phyloP scores from a whole-genome alignment of 306 rosid species.

The Neltuma alba region DNA sequence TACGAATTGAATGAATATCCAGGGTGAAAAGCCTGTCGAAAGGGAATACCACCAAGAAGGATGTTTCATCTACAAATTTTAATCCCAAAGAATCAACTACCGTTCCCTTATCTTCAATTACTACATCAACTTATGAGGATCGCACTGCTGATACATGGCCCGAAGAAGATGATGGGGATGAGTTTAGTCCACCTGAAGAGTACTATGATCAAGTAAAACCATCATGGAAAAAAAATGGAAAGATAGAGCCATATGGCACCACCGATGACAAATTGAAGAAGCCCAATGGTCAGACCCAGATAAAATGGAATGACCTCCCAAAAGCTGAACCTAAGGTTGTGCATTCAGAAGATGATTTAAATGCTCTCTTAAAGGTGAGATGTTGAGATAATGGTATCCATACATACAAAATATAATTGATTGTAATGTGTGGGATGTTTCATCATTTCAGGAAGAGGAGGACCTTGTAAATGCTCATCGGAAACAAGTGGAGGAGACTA shows the following conservation, averaged over 20 bases:
- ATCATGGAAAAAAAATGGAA: slow-evolving; percentile 76
- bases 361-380: slow-evolving; percentile 84
- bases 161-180: slow-evolving; percentile 70
- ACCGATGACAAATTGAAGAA: slow-evolving; percentile 71
- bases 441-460: slow-evolving; percentile 86
- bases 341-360: slow-evolving; percentile 78
- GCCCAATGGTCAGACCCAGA: slow-evolving; percentile 68
- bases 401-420: neutral
- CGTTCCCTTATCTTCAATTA: slow-evolving; percentile 68
- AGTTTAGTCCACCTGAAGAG: slow-evolving; percentile 75
- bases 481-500: slow-evolving; percentile 96
- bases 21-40: slow-evolving; percentile 98
- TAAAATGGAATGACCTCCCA: slow-evolving; percentile 77
- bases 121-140: slow-evolving; percentile 68
- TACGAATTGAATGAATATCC: slow-evolving; percentile 34
- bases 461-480: slow-evolving; percentile 98
- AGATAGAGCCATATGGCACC: slow-evolving; percentile 57
- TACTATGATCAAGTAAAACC: slow-evolving; percentile 72
- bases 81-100: slow-evolving; percentile 85
- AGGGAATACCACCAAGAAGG: slow-evolving; percentile 86
- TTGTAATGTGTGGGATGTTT: slow-evolving; percentile 29
- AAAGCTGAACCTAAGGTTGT: slow-evolving; percentile 60
- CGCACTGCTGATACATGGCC: slow-evolving; percentile 55
- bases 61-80: slow-evolving; percentile 63
- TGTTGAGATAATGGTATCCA: slow-evolving; percentile 5